Conservation (phyloP, 1,139 yeast species). For the Zygosaccharomyces sapae region DNA sequence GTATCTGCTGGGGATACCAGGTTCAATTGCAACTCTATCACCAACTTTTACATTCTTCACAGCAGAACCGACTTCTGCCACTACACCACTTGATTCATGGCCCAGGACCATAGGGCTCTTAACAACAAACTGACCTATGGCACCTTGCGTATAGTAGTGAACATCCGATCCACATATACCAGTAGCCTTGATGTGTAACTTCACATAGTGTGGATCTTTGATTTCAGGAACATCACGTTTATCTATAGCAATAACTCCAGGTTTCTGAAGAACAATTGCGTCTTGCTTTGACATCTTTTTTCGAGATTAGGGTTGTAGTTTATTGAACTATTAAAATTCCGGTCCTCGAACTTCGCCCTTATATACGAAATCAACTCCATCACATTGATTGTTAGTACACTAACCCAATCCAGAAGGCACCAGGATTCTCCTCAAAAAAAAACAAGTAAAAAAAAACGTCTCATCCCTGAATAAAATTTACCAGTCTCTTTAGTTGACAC, state of each 20-base stretch:
- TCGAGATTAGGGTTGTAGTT: too few species aligned
- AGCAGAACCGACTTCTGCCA: slow-evolving; percentile 58
- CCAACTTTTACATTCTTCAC: slow-evolving; percentile 65
- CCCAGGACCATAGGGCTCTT: slow-evolving; percentile 68
- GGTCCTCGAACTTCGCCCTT: too few species aligned
- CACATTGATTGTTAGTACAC: too few species aligned
- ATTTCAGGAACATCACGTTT: slow-evolving; percentile 62
- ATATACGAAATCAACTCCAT: too few species aligned
- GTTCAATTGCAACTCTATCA: slow-evolving; percentile 80
- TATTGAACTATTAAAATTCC: too few species aligned
- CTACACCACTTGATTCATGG: slow-evolving; percentile 71
- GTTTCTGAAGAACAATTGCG: slow-evolving; percentile 60
- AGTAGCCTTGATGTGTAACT: slow-evolving; percentile 62
- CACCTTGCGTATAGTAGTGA: slow-evolving; percentile 76
- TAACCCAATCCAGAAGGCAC: too few species aligned
- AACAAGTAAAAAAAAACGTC: too few species aligned
- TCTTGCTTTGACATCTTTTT: slow-evolving; percentile 13
- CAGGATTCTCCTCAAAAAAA: too few species aligned
- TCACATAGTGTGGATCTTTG: slow-evolving; percentile 61
- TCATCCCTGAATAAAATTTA: not conserved
- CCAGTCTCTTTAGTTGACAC: too few species aligned
- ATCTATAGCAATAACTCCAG: slow-evolving; percentile 62
- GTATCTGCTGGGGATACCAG: slow-evolving; percentile 76
- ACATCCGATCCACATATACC: slow-evolving; percentile 90
- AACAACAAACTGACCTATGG: slow-evolving; percentile 67